Conservation (phyloP, 2,329 filamentous ascomycete genomes). For the Fusarium sp. region DNA sequence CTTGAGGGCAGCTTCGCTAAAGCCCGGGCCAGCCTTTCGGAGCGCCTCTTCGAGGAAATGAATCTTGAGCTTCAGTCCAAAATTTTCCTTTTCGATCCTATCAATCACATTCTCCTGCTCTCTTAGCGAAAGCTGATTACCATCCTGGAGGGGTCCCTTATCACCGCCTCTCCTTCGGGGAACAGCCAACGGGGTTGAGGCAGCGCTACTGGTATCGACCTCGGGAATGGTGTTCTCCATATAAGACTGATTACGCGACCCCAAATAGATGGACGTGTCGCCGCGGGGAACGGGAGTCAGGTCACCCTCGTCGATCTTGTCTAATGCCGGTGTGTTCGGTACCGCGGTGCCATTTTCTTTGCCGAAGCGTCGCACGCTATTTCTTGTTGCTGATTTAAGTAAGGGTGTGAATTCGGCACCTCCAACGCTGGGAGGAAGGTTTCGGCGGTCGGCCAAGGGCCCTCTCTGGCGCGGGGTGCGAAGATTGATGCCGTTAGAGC, state of each 20-base stretch:
- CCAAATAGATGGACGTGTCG: constrained; percentile 76
- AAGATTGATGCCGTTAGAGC: constrained; percentile 64
- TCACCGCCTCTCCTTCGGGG: constrained; percentile 70
- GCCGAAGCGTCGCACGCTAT: constrained; percentile 71
- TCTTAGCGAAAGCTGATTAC: constrained; percentile 88
- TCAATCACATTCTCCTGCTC: constrained; percentile 97
- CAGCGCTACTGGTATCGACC: constrained; percentile 79
- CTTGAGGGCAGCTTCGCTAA: constrained; percentile 86
- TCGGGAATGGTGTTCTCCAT: constrained; percentile 78
- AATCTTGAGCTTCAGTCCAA: constrained; percentile 94
- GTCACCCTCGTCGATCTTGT: constrained; percentile 74
- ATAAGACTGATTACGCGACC: constrained; percentile 71
- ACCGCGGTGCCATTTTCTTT: constrained; percentile 69
- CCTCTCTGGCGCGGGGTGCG: constrained; percentile 78
- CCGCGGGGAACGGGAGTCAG: constrained; percentile 78
- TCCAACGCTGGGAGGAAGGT: constrained; percentile 71
- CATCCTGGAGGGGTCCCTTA: constrained; percentile 79
- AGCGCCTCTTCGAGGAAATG: constrained; percentile 95
- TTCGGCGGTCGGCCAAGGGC: constrained; percentile 76
- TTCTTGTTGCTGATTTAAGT: constrained; percentile 81
- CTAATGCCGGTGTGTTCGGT: constrained; percentile 74
- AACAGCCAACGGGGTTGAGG: constrained; percentile 82
- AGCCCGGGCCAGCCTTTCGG: constrained; percentile 85
- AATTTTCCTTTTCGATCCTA: constrained; percentile 98
- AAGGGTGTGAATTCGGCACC: constrained; percentile 92